phyloP scores from a whole-genome alignment of 2,329 filamentous ascomycete species.

The Bisporella sp. region DNA sequence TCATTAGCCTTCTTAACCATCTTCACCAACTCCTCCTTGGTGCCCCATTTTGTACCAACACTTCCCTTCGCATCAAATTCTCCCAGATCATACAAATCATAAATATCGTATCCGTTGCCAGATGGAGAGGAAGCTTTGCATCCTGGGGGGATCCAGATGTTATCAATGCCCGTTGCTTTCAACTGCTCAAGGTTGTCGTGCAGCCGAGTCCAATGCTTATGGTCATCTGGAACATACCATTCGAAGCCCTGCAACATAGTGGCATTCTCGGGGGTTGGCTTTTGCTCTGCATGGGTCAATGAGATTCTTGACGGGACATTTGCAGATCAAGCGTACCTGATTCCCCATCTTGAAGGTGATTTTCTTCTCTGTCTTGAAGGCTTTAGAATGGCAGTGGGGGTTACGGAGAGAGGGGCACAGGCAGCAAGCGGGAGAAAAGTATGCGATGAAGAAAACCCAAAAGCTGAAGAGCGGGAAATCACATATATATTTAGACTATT shows the following conservation, averaged over 20 bases:
- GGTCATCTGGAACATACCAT: constrained; percentile 60
- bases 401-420: no score
- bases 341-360: no score
- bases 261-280: constrained; percentile 36
- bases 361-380: no score
- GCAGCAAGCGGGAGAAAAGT: no score
- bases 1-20: constrained; percentile 44
- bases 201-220: constrained; percentile 55
- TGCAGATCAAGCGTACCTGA: no score
- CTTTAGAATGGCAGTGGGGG: no score
- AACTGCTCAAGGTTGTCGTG: constrained; percentile 43
- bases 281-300: constrained; percentile 10
- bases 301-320: no score
- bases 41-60: constrained; percentile 61
- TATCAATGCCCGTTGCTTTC: constrained; percentile 52
- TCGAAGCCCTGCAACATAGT: constrained; percentile 66
- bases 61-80: constrained; percentile 67
- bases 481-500: no score
- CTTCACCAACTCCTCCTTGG: constrained; percentile 50
- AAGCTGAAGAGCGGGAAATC: no score
- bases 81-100: constrained; percentile 63
- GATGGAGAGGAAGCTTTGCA: constrained; percentile 57
- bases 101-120: constrained; percentile 63
- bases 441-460: no score
- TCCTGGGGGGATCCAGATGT: constrained; percentile 63